Conservation (phyloP, 805 yeast genomes). For the Novakomyces olei region DNA sequence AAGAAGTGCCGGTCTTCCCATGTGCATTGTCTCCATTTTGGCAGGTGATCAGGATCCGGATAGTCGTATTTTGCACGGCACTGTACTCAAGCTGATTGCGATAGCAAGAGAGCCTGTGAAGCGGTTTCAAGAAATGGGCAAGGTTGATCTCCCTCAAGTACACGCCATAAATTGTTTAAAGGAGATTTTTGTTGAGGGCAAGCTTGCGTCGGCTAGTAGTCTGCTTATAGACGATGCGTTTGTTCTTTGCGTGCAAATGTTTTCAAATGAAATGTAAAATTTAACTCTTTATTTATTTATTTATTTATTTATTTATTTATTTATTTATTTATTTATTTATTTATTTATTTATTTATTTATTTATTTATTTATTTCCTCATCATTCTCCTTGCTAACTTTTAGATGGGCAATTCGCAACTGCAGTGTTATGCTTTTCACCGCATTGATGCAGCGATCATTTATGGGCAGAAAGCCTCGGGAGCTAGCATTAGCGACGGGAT, state of each 20-base stretch:
- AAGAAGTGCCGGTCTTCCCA: constrained; percentile 85
- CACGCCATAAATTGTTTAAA: constrained; percentile 78
- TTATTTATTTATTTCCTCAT: too few relatives aligned
- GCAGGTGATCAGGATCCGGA: constrained; percentile 23
- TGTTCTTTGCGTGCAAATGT: constrained; percentile 35
- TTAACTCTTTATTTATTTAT: too few relatives aligned
- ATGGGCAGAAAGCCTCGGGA: constrained; percentile 28
- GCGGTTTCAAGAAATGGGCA: constrained; percentile 26
- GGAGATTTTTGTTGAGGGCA: constrained; percentile 49
- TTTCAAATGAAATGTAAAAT: constrained; percentile 38
- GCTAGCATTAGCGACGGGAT: constrained; percentile 5
- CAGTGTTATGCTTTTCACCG: constrained; percentile 78
- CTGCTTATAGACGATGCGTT: constrained; percentile 35
- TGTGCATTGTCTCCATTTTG: constrained; percentile 51
- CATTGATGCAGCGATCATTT: constrained; percentile 59
- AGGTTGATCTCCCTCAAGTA: constrained; percentile 68
- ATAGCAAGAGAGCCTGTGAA: constrained; percentile 33
- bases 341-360: too few relatives aligned
- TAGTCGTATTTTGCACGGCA: constrained; percentile 19
- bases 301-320: too few relatives aligned
- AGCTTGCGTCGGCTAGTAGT: constrained; percentile 31
- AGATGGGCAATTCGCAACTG: constrained; percentile 86
- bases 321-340: too few relatives aligned
- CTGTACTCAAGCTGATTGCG: constrained; percentile 29
- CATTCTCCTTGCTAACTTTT: too few relatives aligned